phyloP scores from a whole-genome alignment of 768 basidiomycete genomes.

The Tricholoma matsutake region DNA sequence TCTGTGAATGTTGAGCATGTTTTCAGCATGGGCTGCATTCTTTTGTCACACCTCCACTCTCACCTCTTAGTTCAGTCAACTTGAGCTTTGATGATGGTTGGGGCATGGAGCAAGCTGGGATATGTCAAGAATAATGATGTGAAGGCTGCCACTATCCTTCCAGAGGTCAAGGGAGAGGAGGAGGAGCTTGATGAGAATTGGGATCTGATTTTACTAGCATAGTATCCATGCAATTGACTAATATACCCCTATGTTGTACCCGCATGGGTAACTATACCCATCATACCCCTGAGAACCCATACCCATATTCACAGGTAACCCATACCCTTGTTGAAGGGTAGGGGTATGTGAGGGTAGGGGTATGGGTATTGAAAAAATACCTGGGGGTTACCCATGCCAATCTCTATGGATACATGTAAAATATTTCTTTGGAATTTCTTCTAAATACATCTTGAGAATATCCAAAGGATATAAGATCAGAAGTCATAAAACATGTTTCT shows the following conservation, averaged over 20 bases:
- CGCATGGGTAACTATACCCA: background rate
- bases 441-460: too few relatives aligned
- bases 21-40: conserved; percentile 4
- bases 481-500: too few relatives aligned
- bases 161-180: too few relatives aligned
- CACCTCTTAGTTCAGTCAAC: too few relatives aligned
- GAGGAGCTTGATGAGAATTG: background rate
- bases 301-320: background rate
- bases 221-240: background rate
- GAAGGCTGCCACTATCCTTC: background rate
- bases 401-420: too few relatives aligned
- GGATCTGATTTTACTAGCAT: background rate
- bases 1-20: conserved; percentile 7
- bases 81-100: background rate
- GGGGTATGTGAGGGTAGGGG: background rate
- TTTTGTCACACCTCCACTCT: background rate
- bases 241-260: background rate
- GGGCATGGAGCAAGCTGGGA: background rate
- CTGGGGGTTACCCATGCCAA: too few relatives aligned
- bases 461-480: too few relatives aligned
- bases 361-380: too few relatives aligned
- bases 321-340: background rate
- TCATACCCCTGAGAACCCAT: background rate
- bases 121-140: background rate
- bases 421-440: too few relatives aligned